phyloP scores from a whole-genome alignment of 208 protist genomes.

The Paratrypanosoma confusum region DNA sequence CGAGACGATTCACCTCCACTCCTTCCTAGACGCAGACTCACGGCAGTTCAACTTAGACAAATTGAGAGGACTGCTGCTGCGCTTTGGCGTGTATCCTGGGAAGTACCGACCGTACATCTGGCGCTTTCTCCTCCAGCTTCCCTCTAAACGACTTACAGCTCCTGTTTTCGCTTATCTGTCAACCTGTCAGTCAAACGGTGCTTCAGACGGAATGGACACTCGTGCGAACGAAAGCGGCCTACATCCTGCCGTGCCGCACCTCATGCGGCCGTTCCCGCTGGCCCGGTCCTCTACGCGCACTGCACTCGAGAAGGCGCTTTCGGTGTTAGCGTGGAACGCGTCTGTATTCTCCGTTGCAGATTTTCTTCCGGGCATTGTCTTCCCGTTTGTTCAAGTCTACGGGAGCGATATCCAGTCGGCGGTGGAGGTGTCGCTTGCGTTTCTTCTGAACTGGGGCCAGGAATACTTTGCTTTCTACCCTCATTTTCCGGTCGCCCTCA shows the following conservation, averaged over 20 bases:
- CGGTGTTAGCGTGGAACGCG: constrained; percentile 52
- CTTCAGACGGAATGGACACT: too few relatives aligned
- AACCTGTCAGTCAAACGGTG: too few relatives aligned
- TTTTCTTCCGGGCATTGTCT: constrained; percentile 70
- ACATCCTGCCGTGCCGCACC: constrained; percentile 34
- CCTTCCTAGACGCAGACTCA: constrained; percentile 17
- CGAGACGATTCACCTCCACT: constrained; percentile 5
- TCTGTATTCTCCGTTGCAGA: constrained; percentile 54
- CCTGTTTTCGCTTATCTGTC: constrained; percentile 69
- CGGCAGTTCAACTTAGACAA: constrained; percentile 50
- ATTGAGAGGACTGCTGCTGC: constrained; percentile 37
- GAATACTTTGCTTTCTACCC: constrained; percentile 79
- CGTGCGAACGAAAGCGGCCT: too few relatives aligned
- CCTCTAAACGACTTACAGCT: constrained; percentile 23
- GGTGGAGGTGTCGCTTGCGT: constrained; percentile 53
- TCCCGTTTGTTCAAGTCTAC: constrained; percentile 58
- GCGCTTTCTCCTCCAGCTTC: constrained; percentile 69
- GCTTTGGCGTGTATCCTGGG: constrained; percentile 63
- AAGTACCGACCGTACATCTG: constrained; percentile 56
- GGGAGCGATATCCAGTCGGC: constrained; percentile 42
- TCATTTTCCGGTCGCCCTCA: constrained; percentile 32
- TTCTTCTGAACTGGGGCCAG: constrained; percentile 71
- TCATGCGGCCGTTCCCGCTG: constrained; percentile 60
- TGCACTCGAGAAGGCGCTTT: constrained; percentile 44
- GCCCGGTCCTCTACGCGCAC: constrained; percentile 10